These are phyloP conservation scores for Megacollybia marginata DNA, from an alignment of 768 basidiomycete species.

Conservation along the genomic window DNA sequence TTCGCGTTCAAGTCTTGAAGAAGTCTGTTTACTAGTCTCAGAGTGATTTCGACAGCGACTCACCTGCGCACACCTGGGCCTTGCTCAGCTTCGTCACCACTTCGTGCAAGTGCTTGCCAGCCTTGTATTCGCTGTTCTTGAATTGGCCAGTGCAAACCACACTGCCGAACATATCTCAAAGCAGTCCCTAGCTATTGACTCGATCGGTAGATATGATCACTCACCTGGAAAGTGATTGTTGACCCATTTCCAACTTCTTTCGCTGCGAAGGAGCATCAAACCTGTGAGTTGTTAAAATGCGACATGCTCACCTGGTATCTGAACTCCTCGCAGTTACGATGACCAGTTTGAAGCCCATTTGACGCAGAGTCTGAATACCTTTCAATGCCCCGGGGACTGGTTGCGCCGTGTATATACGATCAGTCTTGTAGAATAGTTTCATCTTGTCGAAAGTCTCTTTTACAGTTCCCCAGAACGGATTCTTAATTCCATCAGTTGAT, in stretches of 20 bases:
- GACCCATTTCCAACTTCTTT: slow-evolving; percentile 62
- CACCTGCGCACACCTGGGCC: slow-evolving; percentile 41
- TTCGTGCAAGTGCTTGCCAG: slow-evolving; percentile 21
- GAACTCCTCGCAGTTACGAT: slow-evolving; percentile 70
- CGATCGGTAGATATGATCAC: slow-evolving; percentile 7
- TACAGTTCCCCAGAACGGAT: slow-evolving; percentile 56
- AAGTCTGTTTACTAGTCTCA: slow-evolving; percentile 34
- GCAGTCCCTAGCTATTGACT: background rate
- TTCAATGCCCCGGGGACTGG: slow-evolving; percentile 60
- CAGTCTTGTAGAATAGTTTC: slow-evolving; percentile 46
- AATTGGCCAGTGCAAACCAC: slow-evolving; percentile 75
- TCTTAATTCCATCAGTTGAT: slow-evolving; percentile 20
- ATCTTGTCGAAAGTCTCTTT: slow-evolving; percentile 54
- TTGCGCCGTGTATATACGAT: slow-evolving; percentile 35
- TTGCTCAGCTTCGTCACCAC: slow-evolving; percentile 57
- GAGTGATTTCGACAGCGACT: background rate
- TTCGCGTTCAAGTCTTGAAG: slow-evolving; percentile 56
- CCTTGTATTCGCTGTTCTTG: slow-evolving; percentile 39
- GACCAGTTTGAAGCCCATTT: slow-evolving; percentile 61
- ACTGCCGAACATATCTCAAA: slow-evolving; percentile 41
- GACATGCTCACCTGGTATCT: slow-evolving; percentile 25
- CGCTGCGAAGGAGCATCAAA: slow-evolving; percentile 6
- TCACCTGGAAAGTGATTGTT: slow-evolving; percentile 56
- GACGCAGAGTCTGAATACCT: slow-evolving; percentile 44
- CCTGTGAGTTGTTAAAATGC: too few species aligned